These are phyloP conservation scores for Pseudopithomyces chartarum DNA, from an alignment of 2,329 filamentous ascomycete genomes.

Conservation along the genomic window DNA sequence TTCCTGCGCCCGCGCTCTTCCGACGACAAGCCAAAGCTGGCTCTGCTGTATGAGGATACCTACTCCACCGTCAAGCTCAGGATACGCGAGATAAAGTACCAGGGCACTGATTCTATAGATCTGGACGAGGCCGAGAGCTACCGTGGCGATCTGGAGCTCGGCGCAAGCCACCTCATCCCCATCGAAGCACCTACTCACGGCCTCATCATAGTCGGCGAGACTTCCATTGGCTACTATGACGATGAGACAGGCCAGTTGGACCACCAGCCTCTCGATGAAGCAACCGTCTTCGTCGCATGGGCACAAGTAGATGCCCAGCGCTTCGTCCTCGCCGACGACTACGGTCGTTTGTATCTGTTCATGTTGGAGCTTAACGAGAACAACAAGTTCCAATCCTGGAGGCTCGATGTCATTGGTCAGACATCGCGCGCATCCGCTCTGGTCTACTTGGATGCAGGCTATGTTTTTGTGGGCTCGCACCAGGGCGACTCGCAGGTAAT, in stretches of 20 bases:
- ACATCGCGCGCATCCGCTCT: conserved; percentile 79
- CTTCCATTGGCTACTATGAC: conserved; percentile 82
- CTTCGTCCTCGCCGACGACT: conserved; percentile 92
- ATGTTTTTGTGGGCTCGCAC: conserved; percentile 88
- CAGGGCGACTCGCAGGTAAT: conserved; percentile 90
- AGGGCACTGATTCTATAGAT: conserved; percentile 56
- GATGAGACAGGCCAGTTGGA: conserved; percentile 72
- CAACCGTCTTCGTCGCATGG: conserved; percentile 92
- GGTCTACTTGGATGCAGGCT: conserved; percentile 74
- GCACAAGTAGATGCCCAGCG: conserved; percentile 78
- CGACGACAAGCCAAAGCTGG: conserved; percentile 63
- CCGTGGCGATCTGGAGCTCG: conserved; percentile 61
- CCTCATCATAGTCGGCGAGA: conserved; percentile 59
- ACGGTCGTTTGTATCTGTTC: conserved; percentile 82
- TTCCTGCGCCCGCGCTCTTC: conserved; percentile 63
- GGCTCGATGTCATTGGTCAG: conserved; percentile 67
- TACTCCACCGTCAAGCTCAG: conserved; percentile 60
- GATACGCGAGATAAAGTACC: conserved; percentile 60
- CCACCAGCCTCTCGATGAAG: conserved; percentile 68
- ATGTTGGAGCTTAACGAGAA: conserved; percentile 71
- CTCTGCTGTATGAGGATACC: conserved; percentile 68
- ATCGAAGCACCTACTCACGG: conserved; percentile 61
- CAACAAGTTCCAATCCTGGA: conserved; percentile 73
- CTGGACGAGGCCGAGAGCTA: conserved; percentile 59
- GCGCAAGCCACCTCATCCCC: conserved; percentile 66